Base-by-base conservation (phyloP, 495 filamentous ascomycete species). In the Talaromyces nanjingensis region DNA sequence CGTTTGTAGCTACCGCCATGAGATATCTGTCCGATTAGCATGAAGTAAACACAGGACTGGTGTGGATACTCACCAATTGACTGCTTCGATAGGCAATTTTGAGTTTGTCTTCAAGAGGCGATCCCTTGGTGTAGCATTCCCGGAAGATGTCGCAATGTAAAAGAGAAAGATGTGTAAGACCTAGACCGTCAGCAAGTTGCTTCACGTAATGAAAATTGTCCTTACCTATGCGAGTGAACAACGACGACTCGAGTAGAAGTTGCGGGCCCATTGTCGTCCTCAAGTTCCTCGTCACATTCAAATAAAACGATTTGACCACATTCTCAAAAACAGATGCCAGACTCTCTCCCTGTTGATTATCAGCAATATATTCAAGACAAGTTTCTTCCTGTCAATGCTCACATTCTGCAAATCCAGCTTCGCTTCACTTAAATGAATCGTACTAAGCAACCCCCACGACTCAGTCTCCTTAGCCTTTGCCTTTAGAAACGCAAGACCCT, bases 361-460 rank as follows among this genome's bases (percentile, higher is more conserved):
- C 4, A 37, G 64, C 47, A 20, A 5, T 20, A 16, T 31, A 6
- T 37, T 7, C 6, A 27, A 29, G 39, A 29, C 34, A n/a, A 24
- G 2, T 20, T 27, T 59, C 22, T 34, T 29, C 20, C 31, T 11
- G 11, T 42, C 9, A 58, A 20, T 12, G 20, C 37, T 37, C n/a
- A 65, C 64, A 63, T 59, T 60, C 55, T 64, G 59, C 57, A 76
- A 68, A 29, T 79, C 20, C 69, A 73, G 60, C 52, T 75, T 47
- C 68, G 93, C 91, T 73, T 98, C 93, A 64, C 89, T 92, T 61
- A 97, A 79, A 31, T 96, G 77, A 0, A 92, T 89, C 4, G 91
- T 92, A 66, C 90, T 93, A 75, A 93, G 83, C 4, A 98, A 77
- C 37, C 87, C 86, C 86, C 91, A 96, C 85, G 94, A 91, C 57